Conservation (phyloP, 2,329 filamentous ascomycete species). For the Phialemoniopsis sp. region DNA sequence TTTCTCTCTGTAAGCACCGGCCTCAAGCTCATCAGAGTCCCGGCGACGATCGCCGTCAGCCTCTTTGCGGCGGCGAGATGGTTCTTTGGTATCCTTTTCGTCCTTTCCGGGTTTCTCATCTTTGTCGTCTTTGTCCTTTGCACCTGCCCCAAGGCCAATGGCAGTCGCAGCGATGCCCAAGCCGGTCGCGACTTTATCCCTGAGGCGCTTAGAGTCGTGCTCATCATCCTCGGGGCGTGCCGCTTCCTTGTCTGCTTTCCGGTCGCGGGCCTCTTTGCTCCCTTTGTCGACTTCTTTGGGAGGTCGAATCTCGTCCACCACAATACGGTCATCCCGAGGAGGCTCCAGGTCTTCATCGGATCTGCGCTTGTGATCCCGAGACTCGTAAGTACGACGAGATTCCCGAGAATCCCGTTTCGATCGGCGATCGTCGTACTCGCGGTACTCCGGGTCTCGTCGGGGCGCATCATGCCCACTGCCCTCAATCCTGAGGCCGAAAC, state of each 20-base stretch:
- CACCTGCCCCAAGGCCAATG: constrained; percentile 33
- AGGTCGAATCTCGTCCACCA: constrained; percentile 9
- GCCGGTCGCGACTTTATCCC: constrained; percentile 44
- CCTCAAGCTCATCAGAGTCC: not conserved
- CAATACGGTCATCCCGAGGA: constrained; percentile 1
- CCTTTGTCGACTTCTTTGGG: constrained; percentile 12
- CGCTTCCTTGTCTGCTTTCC: constrained; percentile 14
- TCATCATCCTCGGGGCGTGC: constrained; percentile 29
- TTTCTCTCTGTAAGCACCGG: not conserved
- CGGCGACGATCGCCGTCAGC: constrained; percentile 16
- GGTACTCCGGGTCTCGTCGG: constrained; percentile 19
- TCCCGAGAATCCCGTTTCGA: constrained; percentile 3
- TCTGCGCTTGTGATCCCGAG: constrained; percentile 7
- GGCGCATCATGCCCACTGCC: constrained; percentile 21
- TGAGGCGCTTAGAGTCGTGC: constrained; percentile 33
- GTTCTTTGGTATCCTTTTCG: constrained; percentile 7
- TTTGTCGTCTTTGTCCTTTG: constrained; percentile 29
- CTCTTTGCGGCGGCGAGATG: constrained; percentile 19
- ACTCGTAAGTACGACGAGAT: not conserved
- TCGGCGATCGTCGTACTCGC: constrained; percentile 18
- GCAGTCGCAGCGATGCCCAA: constrained; percentile 44
- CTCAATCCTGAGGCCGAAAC: constrained; percentile 48
- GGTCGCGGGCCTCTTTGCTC: constrained; percentile 14
- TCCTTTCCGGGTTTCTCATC: constrained; percentile 1
- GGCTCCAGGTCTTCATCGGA: constrained; percentile 21